These are phyloP conservation scores for Oryza meyeriana DNA, from an alignment of 176 grass and related monocot species.

Conservation along the genomic window DNA sequence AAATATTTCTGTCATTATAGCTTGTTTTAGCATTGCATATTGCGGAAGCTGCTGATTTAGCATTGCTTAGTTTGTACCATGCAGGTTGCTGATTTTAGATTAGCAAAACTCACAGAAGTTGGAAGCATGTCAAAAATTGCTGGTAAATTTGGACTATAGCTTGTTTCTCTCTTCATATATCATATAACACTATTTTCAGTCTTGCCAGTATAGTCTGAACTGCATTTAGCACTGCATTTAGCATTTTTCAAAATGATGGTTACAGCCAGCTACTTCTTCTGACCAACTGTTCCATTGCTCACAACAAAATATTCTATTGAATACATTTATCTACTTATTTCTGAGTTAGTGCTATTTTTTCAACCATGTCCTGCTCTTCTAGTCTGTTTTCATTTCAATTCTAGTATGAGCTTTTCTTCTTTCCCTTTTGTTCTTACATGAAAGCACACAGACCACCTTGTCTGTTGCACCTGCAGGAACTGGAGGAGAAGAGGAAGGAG, in stretches of 20 bases:
- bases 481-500: slow-evolving; percentile 63
- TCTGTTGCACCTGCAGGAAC: slow-evolving; percentile 24
- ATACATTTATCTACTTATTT: background rate
- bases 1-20: no score
- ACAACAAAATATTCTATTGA: background rate
- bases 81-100: no score
- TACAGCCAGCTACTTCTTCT: background rate
- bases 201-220: no score
- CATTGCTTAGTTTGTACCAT: no score
- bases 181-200: no score
- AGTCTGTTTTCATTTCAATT: background rate
- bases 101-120: no score
- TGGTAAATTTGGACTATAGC: no score
- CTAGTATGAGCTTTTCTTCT: background rate
- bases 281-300: background rate
- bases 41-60: no score
- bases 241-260: slow-evolving; percentile 3
- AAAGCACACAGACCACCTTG: background rate
- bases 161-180: no score
- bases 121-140: no score
- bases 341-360: background rate
- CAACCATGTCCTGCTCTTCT: background rate
- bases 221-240: no score
- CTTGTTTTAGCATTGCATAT: no score
- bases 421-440: background rate